phyloP scores from a whole-genome alignment of 495 filamentous ascomycete genomes.

The Aspergillus saccharolyticus region DNA sequence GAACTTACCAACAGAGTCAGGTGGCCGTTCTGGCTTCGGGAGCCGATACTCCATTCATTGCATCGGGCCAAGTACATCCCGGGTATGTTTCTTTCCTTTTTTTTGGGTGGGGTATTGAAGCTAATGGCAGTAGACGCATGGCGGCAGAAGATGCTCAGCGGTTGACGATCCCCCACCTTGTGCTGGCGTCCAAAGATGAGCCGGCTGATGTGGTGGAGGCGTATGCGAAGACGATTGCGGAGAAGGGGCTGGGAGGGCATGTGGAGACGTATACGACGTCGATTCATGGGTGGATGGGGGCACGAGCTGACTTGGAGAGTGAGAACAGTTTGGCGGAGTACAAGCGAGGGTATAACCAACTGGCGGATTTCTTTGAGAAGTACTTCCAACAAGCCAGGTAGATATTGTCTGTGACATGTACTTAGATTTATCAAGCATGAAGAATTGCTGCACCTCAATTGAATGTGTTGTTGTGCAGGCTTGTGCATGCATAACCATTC shows the following conservation, averaged over 20 bases:
- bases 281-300: slow-evolving; percentile 62
- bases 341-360: slow-evolving; percentile 44
- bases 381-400: slow-evolving; percentile 18
- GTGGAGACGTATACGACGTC: slow-evolving; percentile 50
- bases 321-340: slow-evolving; percentile 48
- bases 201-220: slow-evolving; percentile 35
- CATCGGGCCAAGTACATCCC: slow-evolving; percentile 47
- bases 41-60: slow-evolving; percentile 38
- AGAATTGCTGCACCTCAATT: too few species aligned
- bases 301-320: slow-evolving; percentile 49
- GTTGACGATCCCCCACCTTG: slow-evolving; percentile 48
- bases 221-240: slow-evolving; percentile 35
- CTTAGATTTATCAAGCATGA: too few species aligned
- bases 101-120: not conserved
- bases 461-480: too few species aligned
- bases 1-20: slow-evolving; percentile 16
- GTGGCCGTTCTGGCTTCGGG: slow-evolving; percentile 40
- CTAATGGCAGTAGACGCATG: slow-evolving; percentile 26
- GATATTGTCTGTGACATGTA: too few species aligned
- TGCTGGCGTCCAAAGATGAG: slow-evolving; percentile 52
- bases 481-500: too few species aligned
- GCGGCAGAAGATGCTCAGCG: slow-evolving; percentile 39
- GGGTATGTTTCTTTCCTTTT: slow-evolving; percentile 22
- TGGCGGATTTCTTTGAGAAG: slow-evolving; percentile 43
- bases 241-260: slow-evolving; percentile 31